Base-by-base conservation (phyloP, 2,329 filamentous ascomycete genomes). In the Curvularia lunata region DNA sequence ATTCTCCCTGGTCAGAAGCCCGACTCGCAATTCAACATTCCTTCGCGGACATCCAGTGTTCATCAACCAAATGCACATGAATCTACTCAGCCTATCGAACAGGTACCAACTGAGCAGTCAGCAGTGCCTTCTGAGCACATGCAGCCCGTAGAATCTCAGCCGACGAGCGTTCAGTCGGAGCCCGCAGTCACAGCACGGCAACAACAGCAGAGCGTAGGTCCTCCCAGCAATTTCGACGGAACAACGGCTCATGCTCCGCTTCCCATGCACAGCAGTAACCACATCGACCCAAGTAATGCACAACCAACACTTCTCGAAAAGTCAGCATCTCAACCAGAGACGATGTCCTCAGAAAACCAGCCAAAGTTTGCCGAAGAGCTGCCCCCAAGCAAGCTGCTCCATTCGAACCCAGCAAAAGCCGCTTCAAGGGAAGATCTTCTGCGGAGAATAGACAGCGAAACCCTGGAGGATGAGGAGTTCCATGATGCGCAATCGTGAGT, bases 1-100 rank as follows among this genome's bases (percentile, higher is more conserved):
- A 90, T 99, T 58, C 74, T 98, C 25, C 86, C 86, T 38, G 93
- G 92, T 30, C 92, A 97, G 75, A 86, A 84, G 67, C 75, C 80
- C 23, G 78, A 79, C 41, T 78, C 82, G 53, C 68, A 70, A 80
- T 82, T 74, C 84, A 85, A 65, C 74, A 83, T 62, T 86, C 89
- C 56, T 84, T 87, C 59, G 80, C 84, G 59, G 79, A 72, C 67
- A 45, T 67, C 63, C 56, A 72, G 62, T 55, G 48, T 66, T 16
- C 66, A 66, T 6, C 59, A 46, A 40, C n/a, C 46, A 25, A 54
- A 68, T 18, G 59, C 57, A 27, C 25, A 54, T 30, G 48, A 45
- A 25, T 48, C 54, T 32, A 28, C 45, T n/a, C 58, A 60, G 21
- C 48, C 58, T 45, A 28, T 52, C 19, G 37, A 50, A 43, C 56